phyloP scores from a whole-genome alignment of 179 eudicot species.

The Corrigiola litoralis region DNA sequence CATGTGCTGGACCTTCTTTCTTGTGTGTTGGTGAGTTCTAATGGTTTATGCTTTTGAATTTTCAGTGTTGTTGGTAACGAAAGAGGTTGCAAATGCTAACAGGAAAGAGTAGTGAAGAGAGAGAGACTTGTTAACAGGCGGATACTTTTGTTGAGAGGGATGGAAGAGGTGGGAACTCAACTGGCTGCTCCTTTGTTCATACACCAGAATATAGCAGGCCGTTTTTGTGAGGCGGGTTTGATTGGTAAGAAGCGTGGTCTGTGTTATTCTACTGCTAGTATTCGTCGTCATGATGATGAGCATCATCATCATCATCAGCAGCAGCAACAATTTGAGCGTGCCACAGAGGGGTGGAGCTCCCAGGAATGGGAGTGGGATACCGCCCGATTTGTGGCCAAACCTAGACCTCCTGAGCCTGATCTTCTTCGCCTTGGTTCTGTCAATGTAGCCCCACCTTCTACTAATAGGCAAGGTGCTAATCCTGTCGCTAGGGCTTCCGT shows the following conservation, averaged over 20 bases:
- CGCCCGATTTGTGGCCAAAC: conserved; percentile 46
- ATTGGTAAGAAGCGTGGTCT: conserved; percentile 49
- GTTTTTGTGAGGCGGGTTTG: conserved; percentile 38
- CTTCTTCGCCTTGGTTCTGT: conserved; percentile 11
- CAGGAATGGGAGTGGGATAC: conserved; percentile 83
- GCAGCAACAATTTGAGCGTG: conserved; percentile 9
- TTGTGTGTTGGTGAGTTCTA: conserved; percentile 16
- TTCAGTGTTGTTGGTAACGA: conserved; percentile 18
- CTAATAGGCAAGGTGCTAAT: conserved; percentile 15
- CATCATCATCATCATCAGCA: conserved; percentile 18
- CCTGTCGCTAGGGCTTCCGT: conserved; percentile 2
- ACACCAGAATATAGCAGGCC: conserved; percentile 35
- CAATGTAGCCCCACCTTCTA: background rate
- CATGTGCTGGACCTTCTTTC: conserved; percentile 8
- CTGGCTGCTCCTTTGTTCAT: conserved; percentile 51
- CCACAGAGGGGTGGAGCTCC: conserved; percentile 48
- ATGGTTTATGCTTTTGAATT: background rate
- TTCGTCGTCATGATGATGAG: too few relatives aligned
- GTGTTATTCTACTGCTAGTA: conserved; percentile 17
- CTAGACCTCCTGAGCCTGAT: conserved; percentile 15
- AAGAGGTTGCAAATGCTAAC: background rate
- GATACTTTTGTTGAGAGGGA: conserved; percentile 9
- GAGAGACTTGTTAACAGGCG: conserved; percentile 9
- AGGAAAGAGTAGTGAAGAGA: background rate
- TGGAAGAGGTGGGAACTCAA: conserved; percentile 70